phyloP scores from a whole-genome alignment of 768 basidiomycete genomes.

The Amylocystis lapponica region DNA sequence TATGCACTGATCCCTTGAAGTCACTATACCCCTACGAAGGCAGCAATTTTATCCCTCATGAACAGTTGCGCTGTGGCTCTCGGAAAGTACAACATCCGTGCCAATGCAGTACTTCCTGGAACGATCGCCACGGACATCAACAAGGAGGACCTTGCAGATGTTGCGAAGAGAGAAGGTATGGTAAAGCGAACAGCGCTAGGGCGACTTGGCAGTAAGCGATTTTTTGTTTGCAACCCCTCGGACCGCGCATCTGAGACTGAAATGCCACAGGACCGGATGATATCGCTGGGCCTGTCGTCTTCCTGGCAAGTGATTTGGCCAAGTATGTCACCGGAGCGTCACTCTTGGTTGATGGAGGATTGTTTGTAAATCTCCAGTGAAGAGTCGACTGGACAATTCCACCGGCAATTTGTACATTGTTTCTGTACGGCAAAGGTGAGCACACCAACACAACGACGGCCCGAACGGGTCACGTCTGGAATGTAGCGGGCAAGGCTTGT shows the following conservation, averaged over 20 bases:
- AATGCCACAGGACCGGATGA: slow-evolving; percentile 55
- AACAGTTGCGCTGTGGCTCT: slow-evolving; percentile 74
- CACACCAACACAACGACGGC: not conserved
- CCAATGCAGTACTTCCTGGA: slow-evolving; percentile 67
- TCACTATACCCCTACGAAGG: slow-evolving; percentile 79
- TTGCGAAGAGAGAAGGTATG: slow-evolving; percentile 55
- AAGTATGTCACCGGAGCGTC: slow-evolving; percentile 65
- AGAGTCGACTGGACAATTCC: not conserved
- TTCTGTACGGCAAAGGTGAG: not conserved
- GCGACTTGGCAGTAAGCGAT: slow-evolving; percentile 54
- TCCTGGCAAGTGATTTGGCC: slow-evolving; percentile 66
- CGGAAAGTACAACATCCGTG: slow-evolving; percentile 71
- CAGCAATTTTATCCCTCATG: slow-evolving; percentile 73
- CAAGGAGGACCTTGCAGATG: slow-evolving; percentile 62
- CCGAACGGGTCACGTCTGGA: not conserved
- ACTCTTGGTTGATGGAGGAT: slow-evolving; percentile 65
- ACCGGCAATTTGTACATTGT: not conserved
- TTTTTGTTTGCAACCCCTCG: not conserved
- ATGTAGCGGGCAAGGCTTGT: slow-evolving; percentile 27
- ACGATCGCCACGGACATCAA: slow-evolving; percentile 78
- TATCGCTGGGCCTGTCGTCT: slow-evolving; percentile 69
- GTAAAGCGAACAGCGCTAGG: slow-evolving; percentile 59
- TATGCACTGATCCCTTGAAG: slow-evolving; percentile 22
- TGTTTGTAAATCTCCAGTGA: slow-evolving; percentile 70
- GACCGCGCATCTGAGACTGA: too few species aligned